Base-by-base conservation (phyloP, 495 filamentous ascomycete species). In the Xylaria bambusicola region DNA sequence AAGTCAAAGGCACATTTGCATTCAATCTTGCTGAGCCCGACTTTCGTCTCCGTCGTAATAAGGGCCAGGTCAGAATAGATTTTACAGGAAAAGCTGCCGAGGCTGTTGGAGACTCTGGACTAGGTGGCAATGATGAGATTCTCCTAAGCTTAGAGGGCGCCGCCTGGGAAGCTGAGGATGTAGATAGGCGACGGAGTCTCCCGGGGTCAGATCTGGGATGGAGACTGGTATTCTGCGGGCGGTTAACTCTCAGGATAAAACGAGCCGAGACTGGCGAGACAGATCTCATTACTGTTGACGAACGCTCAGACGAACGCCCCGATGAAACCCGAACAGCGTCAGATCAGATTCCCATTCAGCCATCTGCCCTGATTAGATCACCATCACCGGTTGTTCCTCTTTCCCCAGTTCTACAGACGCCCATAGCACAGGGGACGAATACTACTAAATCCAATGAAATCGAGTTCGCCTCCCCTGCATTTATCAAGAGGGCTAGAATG, bases 21-120 rank as follows among this genome's bases (percentile, higher is more conserved):
- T 82, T 98, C 29, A 82, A 92, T 2, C 80, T 97, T 4, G 88
- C 88, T 10, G 94, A 97, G 56, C 86, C 88, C 23, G 93, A 98
- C 66, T 90, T 94, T 65, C 88, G 91, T 40, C 83, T 96, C 33
- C 91, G 94, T 18, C 81, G 82, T 21, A 77, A 76, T 29, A 88
- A 84, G 60, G 94, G 94, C 17, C 92, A 96, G 73, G 86, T 96
- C n/a, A 84, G 91, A 12, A 80, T 92, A 33, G 79, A 86, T 45
- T 92, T 98, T 64, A 78, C 78, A n/a, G 91, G 89, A 0, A 69
- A 80, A 13, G 82, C 84, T 60, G 94, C 91, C 18, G 83, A 86
- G 65, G 81, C 78, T n/a, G 80, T 94, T 18, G 84, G 85, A 9
- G 79, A 80, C 44, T 79, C 76, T 17, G 82, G 82, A 18, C 66